Evolutionary conservation across 1,284 basidiomycete species (phyloP).

Genomic region (Puccinia coronata): DNA sequence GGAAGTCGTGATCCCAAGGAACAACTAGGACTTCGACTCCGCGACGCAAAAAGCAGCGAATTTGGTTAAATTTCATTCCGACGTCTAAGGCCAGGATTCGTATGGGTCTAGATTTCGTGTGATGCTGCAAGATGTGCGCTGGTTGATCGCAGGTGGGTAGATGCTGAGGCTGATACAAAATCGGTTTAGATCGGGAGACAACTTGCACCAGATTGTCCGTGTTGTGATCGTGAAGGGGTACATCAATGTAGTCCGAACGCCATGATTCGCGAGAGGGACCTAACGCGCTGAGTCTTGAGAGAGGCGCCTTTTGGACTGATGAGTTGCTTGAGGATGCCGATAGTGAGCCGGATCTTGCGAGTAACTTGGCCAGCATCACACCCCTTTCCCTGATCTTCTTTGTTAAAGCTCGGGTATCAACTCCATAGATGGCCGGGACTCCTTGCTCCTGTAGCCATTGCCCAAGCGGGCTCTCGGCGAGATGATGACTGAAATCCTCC

Average conservation of each 20-base stretch:
- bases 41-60: conserved; percentile 89
- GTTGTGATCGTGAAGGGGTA: conserved; percentile 88
- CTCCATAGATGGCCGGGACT: conserved; percentile 90
- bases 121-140: conserved; percentile 68
- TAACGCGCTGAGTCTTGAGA: conserved; percentile 25
- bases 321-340: conserved; percentile 5
- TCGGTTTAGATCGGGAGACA: conserved; percentile 74
- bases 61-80: conserved; percentile 99
- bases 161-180: conserved; percentile 69
- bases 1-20: conserved; percentile 94
- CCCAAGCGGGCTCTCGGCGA: conserved; percentile 83
- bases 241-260: conserved; percentile 76
- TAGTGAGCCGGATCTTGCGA: conserved; percentile 57
- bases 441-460: conserved; percentile 94
- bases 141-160: conserved; percentile 59
- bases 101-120: conserved; percentile 70
- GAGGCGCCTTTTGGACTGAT: conserved; percentile 8
- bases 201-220: conserved; percentile 82
- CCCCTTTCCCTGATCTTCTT: conserved; percentile 95
- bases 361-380: conserved; percentile 80
- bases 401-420: conserved; percentile 95
- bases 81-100: conserved; percentile 92
- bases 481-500: conserved; percentile 90
- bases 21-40: conserved; percentile 96
- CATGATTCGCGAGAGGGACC: conserved; percentile 63